These are phyloP conservation scores for Candida labiduridarum DNA, from an alignment of 1,139 yeast genomes.

Conservation along the genomic window DNA sequence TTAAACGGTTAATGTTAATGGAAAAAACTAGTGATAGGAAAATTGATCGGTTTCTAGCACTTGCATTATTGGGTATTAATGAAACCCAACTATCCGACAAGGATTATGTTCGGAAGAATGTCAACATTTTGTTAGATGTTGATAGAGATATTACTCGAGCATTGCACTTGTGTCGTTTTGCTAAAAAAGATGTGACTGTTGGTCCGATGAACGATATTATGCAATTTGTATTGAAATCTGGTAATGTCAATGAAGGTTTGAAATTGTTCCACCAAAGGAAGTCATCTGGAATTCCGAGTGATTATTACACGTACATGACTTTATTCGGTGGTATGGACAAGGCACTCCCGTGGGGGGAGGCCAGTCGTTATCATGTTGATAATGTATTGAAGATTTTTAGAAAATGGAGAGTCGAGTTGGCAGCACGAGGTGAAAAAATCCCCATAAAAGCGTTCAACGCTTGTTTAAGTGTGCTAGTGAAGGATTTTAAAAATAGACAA, in stretches of 20 bases:
- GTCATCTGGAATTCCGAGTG: slow-evolving; percentile 59
- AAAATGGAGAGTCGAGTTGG: slow-evolving; percentile 12
- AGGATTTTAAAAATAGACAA: slow-evolving; percentile 36
- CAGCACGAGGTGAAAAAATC: slow-evolving; percentile 15
- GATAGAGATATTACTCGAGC: slow-evolving; percentile 56
- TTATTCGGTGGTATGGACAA: slow-evolving; percentile 61
- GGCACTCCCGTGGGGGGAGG: slow-evolving; percentile 37
- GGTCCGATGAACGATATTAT: slow-evolving; percentile 67
- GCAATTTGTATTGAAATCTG: slow-evolving; percentile 46
- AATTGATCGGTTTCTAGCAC: slow-evolving; percentile 47
- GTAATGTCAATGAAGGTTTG: slow-evolving; percentile 47
- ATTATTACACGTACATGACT: slow-evolving; percentile 57
- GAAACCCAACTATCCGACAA: slow-evolving; percentile 60
- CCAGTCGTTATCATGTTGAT: slow-evolving; percentile 23
- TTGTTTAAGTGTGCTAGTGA: too few species aligned
- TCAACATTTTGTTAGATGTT: slow-evolving; percentile 48
- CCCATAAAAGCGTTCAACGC: slow-evolving; percentile 39
- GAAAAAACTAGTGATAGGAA: slow-evolving; percentile 26
- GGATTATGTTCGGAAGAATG: slow-evolving; percentile 54
- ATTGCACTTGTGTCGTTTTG: slow-evolving; percentile 49
- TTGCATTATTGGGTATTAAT: slow-evolving; percentile 58
- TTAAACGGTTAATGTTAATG: slow-evolving; percentile 31
- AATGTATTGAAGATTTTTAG: slow-evolving; percentile 28
- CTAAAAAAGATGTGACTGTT: slow-evolving; percentile 45
- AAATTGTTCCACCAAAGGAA: slow-evolving; percentile 54